A percentile compares a stretch with the other conserved stretches of the same genome.
Conservation (phyloP, 495 filamentous ascomycete genomes). For the Hamigera avellanea region DNA sequence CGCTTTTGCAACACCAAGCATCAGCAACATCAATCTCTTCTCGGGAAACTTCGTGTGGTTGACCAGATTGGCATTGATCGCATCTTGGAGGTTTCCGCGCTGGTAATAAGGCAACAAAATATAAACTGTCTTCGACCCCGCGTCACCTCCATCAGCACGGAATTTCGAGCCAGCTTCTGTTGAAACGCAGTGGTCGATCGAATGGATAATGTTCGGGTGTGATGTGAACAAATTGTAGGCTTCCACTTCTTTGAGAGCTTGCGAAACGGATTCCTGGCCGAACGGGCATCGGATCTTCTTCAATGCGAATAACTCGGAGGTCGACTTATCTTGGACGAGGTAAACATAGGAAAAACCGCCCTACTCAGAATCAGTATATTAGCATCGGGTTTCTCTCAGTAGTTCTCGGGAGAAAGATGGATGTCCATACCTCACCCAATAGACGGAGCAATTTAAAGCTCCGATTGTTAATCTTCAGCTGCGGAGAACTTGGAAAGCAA, state of each 20-base stretch:
- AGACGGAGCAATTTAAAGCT: constrained; percentile 92
- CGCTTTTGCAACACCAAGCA: constrained; percentile 82
- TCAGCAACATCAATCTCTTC: constrained; percentile 74
- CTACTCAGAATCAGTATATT: constrained; percentile 24
- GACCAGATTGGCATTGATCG: constrained; percentile 96
- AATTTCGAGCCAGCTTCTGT: constrained; percentile 49
- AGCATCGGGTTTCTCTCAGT: constrained; percentile 5
- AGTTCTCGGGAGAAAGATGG: background rate
- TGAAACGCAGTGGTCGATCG: constrained; percentile 69
- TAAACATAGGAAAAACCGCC: constrained; percentile 98
- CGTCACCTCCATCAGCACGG: constrained; percentile 42
- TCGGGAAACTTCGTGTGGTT: constrained; percentile 93
- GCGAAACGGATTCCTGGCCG: constrained; percentile 86
- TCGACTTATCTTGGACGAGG: constrained; percentile 81
- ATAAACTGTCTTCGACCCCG: constrained; percentile 82
- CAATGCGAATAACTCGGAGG: constrained; percentile 75
- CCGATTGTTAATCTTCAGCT: constrained; percentile 87
- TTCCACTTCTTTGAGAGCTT: constrained; percentile 92
- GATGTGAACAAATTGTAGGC: constrained; percentile 82
- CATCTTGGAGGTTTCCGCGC: constrained; percentile 89
- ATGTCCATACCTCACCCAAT: constrained; percentile 62
- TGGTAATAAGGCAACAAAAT: constrained; percentile 92
- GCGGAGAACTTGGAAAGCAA: constrained; percentile 88
- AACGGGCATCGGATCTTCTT: constrained; percentile 99
- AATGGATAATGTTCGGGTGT: constrained; percentile 79